Evolutionary conservation across 495 filamentous ascomycete genomes (phyloP).

Genomic region (Talaromyces adpressus): DNA sequence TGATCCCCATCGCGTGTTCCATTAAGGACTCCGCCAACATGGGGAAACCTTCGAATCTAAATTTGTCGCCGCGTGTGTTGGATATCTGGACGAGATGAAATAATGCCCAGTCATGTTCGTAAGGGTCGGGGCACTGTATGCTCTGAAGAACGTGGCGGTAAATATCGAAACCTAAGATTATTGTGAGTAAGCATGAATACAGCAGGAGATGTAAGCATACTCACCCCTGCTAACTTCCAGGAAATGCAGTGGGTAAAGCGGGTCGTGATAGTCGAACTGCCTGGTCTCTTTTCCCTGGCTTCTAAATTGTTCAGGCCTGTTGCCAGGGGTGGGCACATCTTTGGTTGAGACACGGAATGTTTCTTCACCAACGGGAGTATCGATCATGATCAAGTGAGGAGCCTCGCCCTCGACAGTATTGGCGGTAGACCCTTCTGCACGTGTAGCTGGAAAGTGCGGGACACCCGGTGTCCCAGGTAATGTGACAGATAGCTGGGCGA

Average conservation of each 20-base stretch:
- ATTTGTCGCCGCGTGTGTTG: conserved; percentile 89
- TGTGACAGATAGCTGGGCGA: conserved; percentile 7
- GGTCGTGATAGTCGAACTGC: conserved; percentile 36
- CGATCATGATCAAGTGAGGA: not conserved
- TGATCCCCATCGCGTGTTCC: conserved; percentile 69
- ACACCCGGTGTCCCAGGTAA: conserved; percentile 11
- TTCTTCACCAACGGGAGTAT: conserved; percentile 15
- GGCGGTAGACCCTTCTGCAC: conserved; percentile 1
- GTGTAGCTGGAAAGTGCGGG: conserved; percentile 12
- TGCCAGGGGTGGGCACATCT: conserved; percentile 38
- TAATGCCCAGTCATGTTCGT: conserved; percentile 82
- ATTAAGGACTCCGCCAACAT: conserved; percentile 83
- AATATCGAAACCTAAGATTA: conserved; percentile 50
- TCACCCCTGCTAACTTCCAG: conserved; percentile 37
- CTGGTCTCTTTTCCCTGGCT: conserved; percentile 24
- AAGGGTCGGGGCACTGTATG: conserved; percentile 62
- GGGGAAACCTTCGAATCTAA: conserved; percentile 87
- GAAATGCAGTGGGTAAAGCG: conserved; percentile 34
- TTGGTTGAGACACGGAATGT: conserved; percentile 35
- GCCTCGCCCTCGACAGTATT: conserved; percentile 21
- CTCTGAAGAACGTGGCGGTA: conserved; percentile 78
- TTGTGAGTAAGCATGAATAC: not conserved
- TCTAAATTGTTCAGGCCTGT: conserved; percentile 30
- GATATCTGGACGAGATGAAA: conserved; percentile 94
- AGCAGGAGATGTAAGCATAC: conserved; percentile 7